Percentiles rank a stretch among this genome's conserved stretches.
phyloP scores from a whole-genome alignment of 2,329 filamentous ascomycete genomes.

The Paecilomyces sp. region DNA sequence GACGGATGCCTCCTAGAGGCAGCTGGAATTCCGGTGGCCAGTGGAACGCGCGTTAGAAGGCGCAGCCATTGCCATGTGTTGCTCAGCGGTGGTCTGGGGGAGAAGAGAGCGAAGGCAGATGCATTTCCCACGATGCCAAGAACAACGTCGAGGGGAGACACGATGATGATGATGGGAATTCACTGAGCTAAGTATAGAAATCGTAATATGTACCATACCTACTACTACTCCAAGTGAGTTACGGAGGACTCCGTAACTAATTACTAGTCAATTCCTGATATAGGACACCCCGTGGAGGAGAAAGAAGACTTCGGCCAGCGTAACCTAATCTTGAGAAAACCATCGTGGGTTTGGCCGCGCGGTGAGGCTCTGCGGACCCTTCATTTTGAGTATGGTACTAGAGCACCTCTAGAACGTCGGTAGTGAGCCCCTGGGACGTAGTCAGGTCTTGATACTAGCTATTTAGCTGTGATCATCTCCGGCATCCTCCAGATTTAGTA shows the following conservation, averaged over 20 bases:
- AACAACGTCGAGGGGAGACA: neutral
- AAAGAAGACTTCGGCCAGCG: neutral
- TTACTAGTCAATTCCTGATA: no score
- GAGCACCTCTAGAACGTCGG: neutral
- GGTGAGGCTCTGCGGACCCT: neutral
- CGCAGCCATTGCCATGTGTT: neutral
- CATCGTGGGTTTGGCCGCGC: neutral
- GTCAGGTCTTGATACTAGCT: no score
- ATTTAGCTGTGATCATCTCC: neutral
- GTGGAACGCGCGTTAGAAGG: neutral
- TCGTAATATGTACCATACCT: no score
- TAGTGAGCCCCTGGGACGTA: neutral
- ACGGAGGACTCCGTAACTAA: no score
- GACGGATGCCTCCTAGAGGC: neutral
- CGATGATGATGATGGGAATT: no score
- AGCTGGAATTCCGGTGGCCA: neutral
- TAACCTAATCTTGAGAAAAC: no score
- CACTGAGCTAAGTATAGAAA: no score
- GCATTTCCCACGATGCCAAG: neutral
- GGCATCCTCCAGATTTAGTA: neutral
- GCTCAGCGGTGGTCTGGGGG: neutral
- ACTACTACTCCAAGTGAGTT: no score
- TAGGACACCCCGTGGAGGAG: neutral
- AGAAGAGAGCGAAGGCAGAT: neutral
- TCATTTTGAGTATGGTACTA: neutral